Evolutionary conservation across 2,329 filamentous ascomycete genomes (phyloP).

Genomic region (Septoria linicola): DNA sequence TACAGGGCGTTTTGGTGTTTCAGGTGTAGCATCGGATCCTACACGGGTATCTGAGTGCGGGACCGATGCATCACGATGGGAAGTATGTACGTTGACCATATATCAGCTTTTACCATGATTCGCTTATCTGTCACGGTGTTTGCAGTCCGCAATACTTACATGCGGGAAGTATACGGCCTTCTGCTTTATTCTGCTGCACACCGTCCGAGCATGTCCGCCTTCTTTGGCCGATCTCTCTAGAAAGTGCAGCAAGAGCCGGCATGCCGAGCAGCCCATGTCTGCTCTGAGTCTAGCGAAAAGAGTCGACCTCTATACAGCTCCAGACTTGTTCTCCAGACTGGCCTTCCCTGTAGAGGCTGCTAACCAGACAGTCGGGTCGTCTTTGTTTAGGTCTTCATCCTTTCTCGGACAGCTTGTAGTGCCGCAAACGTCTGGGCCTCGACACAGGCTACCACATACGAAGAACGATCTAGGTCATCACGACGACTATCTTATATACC

Average conservation of each 20-base stretch:
- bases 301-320: not conserved
- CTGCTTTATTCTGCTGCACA: not conserved
- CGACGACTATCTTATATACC: constrained; percentile 7
- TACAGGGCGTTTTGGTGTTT: constrained; percentile 26
- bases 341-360: not conserved
- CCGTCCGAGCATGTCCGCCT: not conserved
- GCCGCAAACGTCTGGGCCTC: constrained; percentile 18
- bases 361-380: constrained; percentile 4
- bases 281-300: constrained; percentile 7
- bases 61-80: constrained; percentile 12
- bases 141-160: not conserved
- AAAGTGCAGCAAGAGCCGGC: not conserved
- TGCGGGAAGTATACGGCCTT: not conserved
- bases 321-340: constrained; percentile 3
- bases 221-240: not conserved
- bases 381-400: constrained; percentile 6
- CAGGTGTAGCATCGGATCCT: constrained; percentile 18
- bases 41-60: constrained; percentile 16
- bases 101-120: constrained; percentile 5
- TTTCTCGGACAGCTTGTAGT: constrained; percentile 8
- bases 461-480: constrained; percentile 1
- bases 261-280: not conserved
- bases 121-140: not conserved
- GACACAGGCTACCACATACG: not conserved
- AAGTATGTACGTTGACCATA: constrained; percentile 11